Evolutionary conservation across 2,329 filamentous ascomycete species (phyloP).

Genomic region (Fusarium armeniacum): DNA sequence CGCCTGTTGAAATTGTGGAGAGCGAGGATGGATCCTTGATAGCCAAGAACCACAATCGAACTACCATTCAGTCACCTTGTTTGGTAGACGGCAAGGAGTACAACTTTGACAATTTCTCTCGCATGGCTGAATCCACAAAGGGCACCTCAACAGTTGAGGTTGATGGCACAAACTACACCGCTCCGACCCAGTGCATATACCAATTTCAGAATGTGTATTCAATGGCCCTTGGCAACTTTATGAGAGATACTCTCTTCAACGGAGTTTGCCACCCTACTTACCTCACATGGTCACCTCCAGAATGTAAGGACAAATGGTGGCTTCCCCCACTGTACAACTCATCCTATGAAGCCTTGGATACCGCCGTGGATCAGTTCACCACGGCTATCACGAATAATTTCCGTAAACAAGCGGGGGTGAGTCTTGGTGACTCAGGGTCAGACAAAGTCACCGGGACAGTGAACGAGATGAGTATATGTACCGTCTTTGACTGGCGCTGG

Average conservation of each 20-base stretch:
- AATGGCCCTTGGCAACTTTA: background rate
- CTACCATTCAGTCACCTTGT: background rate
- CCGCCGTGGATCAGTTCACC: background rate
- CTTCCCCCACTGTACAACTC: background rate
- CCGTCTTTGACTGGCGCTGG: slow-evolving; percentile 22
- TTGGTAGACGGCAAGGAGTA: background rate
- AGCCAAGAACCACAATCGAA: background rate
- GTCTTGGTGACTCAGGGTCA: rapidly evolving
- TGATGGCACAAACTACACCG: background rate
- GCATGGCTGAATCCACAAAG: background rate
- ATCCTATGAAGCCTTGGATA: background rate
- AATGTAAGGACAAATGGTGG: background rate
- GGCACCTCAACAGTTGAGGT: background rate
- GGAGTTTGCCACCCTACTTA: rapidly evolving
- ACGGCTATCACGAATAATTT: slow-evolving; percentile 16
- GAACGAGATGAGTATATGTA: slow-evolving; percentile 10
- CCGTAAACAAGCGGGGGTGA: background rate
- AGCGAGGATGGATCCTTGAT: rapidly evolving
- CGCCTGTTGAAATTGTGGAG: background rate
- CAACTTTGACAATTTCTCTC: background rate
- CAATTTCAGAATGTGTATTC: background rate
- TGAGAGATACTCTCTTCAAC: background rate
- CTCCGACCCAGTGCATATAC: slow-evolving; percentile 3
- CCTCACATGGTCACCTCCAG: rapidly evolving
- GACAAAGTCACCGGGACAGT: background rate